Conservation (phyloP, 495 filamentous ascomycete genomes). For the Neurospora discreta region DNA sequence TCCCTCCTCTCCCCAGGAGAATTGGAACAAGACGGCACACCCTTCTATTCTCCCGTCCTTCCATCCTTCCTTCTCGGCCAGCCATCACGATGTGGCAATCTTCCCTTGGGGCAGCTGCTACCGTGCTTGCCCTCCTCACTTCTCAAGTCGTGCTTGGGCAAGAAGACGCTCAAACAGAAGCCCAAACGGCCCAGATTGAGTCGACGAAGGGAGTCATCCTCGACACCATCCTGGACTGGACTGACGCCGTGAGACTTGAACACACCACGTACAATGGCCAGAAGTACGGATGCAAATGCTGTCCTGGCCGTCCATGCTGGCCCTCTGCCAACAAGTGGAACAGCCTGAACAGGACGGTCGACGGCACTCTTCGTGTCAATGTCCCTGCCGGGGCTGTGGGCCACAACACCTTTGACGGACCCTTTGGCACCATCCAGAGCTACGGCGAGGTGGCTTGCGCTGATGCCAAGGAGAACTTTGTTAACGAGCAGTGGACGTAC, state of each 20-base stretch:
- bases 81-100: background rate
- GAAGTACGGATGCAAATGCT: slow-evolving; percentile 25
- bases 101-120: background rate
- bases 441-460: slow-evolving; percentile 19
- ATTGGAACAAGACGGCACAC: background rate
- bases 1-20: background rate
- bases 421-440: slow-evolving; percentile 16
- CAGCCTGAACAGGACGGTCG: slow-evolving; percentile 18
- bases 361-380: slow-evolving; percentile 15
- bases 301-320: slow-evolving; percentile 25
- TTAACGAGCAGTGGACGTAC: slow-evolving; percentile 20
- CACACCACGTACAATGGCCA: slow-evolving; percentile 6
- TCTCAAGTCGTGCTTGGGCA: background rate
- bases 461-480: slow-evolving; percentile 13
- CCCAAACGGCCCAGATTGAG: background rate
- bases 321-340: slow-evolving; percentile 17
- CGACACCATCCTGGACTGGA: slow-evolving; percentile 15
- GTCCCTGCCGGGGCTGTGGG: slow-evolving; percentile 19
- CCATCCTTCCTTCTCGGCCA: background rate
- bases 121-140: background rate
- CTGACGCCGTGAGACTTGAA: slow-evolving; percentile 1
- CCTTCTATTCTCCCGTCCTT: background rate
- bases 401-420: slow-evolving; percentile 15
- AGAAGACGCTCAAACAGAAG: background rate
- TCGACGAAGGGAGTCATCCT: background rate